A percentile compares a stretch with the other conserved stretches of the same genome.
Conservation (phyloP, 2,329 filamentous ascomycete genomes). For the Fusarium graminum region DNA sequence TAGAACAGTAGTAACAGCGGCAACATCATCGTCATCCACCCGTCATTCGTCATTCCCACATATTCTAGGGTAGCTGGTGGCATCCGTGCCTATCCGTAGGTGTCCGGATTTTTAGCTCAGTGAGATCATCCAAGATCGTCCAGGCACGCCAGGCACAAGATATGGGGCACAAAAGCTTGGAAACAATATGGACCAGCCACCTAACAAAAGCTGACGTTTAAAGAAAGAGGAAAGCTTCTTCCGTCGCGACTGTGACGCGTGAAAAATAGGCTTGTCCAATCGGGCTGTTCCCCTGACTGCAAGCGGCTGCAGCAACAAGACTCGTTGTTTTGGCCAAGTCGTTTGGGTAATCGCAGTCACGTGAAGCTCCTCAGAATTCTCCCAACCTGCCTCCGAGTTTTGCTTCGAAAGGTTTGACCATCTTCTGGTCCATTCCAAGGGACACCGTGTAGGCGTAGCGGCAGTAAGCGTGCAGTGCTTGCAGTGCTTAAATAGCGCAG, state of each 20-base stretch:
- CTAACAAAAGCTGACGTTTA: slow-evolving; percentile 19
- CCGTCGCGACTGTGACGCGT: slow-evolving; percentile 49
- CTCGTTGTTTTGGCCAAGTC: slow-evolving; percentile 13
- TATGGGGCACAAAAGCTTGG: slow-evolving; percentile 34
- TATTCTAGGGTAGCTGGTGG: background rate
- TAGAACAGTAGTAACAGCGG: background rate
- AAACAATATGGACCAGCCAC: slow-evolving; percentile 31
- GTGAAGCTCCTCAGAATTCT: slow-evolving; percentile 22
- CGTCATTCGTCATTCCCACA: no score
- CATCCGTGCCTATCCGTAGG: background rate
- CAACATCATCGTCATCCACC: slow-evolving; percentile 11
- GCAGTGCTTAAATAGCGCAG: slow-evolving; percentile 38
- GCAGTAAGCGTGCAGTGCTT: slow-evolving; percentile 22
- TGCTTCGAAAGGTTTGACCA: slow-evolving; percentile 11
- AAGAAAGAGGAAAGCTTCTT: slow-evolving; percentile 6
- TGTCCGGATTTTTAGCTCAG: slow-evolving; percentile 13
- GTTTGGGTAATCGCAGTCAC: slow-evolving; percentile 30
- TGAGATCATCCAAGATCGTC: slow-evolving; percentile 29
- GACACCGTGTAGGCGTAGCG: slow-evolving; percentile 32
- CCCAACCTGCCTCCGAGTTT: slow-evolving; percentile 21
- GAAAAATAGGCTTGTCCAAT: slow-evolving; percentile 37
- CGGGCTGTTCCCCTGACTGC: slow-evolving; percentile 34
- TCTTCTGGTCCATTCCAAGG: slow-evolving; percentile 2
- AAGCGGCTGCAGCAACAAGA: slow-evolving; percentile 30
- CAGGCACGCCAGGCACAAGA: slow-evolving; percentile 38